Evolutionary conservation across 1,139 yeast species (phyloP).

Genomic region (Suhomyces taliae): DNA sequence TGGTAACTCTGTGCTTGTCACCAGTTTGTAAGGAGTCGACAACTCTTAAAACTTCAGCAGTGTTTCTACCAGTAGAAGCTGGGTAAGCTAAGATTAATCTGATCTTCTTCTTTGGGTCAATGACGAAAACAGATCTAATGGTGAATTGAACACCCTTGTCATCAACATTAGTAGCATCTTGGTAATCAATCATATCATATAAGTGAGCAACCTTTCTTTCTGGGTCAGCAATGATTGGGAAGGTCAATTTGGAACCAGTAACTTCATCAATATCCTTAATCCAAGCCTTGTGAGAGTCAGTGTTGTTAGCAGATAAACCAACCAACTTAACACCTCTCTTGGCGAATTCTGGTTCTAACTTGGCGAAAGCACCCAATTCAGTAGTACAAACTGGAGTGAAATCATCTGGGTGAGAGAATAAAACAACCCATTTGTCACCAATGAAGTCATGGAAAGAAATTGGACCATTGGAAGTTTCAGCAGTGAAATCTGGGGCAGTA

Average conservation of each 20-base stretch:
- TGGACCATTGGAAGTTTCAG: conserved; percentile 74
- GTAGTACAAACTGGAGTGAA: conserved; percentile 96
- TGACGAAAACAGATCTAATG: conserved; percentile 83
- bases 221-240: conserved; percentile 87
- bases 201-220: conserved; percentile 76
- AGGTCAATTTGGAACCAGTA: conserved; percentile 66
- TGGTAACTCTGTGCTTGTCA: conserved; percentile 77
- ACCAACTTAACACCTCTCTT: conserved; percentile 79
- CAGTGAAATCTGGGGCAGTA: conserved; percentile 79
- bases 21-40: conserved; percentile 81
- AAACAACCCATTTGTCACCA: conserved; percentile 79
- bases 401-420: conserved; percentile 92
- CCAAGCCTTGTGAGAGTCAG: conserved; percentile 79
- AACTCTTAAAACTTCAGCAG: conserved; percentile 83
- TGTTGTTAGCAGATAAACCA: conserved; percentile 80
- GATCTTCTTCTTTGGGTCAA: conserved; percentile 84
- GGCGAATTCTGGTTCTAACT: conserved; percentile 78
- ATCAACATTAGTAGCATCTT: conserved; percentile 75
- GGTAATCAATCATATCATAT: conserved; percentile 91
- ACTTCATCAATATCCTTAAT: conserved; percentile 84
- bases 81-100: conserved; percentile 84
- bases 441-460: conserved; percentile 79
- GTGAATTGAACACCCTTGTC: conserved; percentile 66
- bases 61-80: conserved; percentile 88
- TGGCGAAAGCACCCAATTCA: conserved; percentile 89